Evolutionary conservation across 257 asterid species (phyloP), one percentile per base, ranked within the genome.

Genomic region (Paraleonurus japonicus): DNA sequence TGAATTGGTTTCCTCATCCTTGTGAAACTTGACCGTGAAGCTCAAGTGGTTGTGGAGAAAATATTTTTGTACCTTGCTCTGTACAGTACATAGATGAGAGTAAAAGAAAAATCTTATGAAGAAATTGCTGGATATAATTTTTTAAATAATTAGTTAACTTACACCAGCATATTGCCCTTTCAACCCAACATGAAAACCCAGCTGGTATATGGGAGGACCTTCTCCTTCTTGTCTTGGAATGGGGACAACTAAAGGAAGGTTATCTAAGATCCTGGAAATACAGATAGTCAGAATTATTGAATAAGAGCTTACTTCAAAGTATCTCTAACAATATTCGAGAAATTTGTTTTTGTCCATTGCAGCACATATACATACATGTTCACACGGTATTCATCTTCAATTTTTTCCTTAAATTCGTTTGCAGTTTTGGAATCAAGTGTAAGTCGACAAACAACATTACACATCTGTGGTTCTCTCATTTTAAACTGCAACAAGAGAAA

Each of bases 401-500:
- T 88, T 64, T 86, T 85, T 54, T 80, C 89, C 73, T 83, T 80
- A 76, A 88, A 88, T 35, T 82, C 84, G 72, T 86, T 84, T 5
- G 89, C 81, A 27, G 60, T 62, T 78, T 85, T 82, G 61, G 83
- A 74, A 75, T 86, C 89, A 59, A 86, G 89, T 17, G 35, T 69
- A 54, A 73, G 64, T 57, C 80, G 80, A 58, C 90, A 88, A 53
- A 80, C 81, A 58, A 86, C 74, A 75, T 74, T 85, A 80, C 95
- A 88, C 85, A 83, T 70, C 76, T 84, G 87, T 13, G 95, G 92
- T 59, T 88, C 89, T 84, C 92, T 83, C 95, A 88, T 88, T 80
- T 78, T 80, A 67, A 88, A 88, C 95, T 86, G 86, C 72, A 45
- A 35, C 17, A 32, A 67, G 58, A 43, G 59, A 48, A 61, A 27